Conservation (phyloP, 2,329 filamentous ascomycete species). For the Colletotrichum orbiculare region DNA sequence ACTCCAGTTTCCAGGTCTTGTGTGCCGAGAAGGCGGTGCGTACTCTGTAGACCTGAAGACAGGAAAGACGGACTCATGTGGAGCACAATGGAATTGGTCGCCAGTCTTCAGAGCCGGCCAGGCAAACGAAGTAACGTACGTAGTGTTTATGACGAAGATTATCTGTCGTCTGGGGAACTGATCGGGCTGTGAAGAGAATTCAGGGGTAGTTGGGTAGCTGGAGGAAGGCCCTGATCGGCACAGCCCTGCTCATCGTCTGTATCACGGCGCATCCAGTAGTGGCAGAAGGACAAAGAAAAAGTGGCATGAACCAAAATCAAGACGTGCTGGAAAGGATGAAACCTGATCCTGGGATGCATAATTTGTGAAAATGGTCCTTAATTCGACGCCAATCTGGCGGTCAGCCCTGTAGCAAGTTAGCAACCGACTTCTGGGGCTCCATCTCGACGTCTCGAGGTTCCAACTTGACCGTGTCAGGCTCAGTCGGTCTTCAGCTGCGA, state of each 20-base stretch:
- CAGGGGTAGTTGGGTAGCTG: constrained; percentile 3
- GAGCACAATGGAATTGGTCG: background rate
- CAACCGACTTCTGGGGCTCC: background rate
- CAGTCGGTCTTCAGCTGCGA: constrained; percentile 14
- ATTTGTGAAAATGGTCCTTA: constrained; percentile 26
- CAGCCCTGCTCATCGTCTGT: background rate
- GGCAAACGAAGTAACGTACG: background rate
- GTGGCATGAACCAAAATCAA: constrained; percentile 16
- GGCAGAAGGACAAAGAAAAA: constrained; percentile 17
- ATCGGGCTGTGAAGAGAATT: constrained; percentile 12
- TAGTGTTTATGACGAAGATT: constrained; percentile 10
- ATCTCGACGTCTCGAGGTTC: no score
- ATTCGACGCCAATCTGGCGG: constrained; percentile 28
- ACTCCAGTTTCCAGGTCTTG: background rate
- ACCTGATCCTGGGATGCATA: constrained; percentile 21
- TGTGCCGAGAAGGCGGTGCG: background rate
- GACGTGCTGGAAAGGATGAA: constrained; percentile 1
- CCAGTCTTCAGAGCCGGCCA: constrained; percentile 6
- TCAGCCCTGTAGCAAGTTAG: constrained; percentile 23
- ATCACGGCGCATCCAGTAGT: background rate
- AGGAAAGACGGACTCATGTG: constrained; percentile 11
- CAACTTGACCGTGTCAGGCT: no score
- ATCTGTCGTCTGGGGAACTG: constrained; percentile 31
- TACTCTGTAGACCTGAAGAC: constrained; percentile 1
- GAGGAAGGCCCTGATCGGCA: constrained; percentile 14